A percentile compares a stretch with the other conserved stretches of the same genome.
These are phyloP conservation scores for Kurtzmaniella quercitrusa DNA, from an alignment of 1,139 yeast species.

Conservation along the genomic window DNA sequence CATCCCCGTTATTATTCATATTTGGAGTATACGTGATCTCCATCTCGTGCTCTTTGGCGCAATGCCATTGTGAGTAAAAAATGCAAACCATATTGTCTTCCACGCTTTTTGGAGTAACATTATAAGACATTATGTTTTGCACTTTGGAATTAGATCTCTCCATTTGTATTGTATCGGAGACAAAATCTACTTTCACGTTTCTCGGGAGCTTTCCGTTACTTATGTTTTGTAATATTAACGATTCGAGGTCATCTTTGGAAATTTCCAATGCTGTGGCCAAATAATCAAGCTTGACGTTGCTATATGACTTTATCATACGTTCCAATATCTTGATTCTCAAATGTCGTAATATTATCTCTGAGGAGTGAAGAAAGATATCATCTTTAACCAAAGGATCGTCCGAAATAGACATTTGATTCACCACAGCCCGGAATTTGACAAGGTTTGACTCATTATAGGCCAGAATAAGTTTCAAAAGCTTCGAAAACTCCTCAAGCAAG, in stretches of 20 bases:
- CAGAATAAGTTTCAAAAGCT: conserved; percentile 25
- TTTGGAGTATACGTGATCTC: neutral
- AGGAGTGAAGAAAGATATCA: conserved; percentile 26
- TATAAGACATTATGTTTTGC: neutral
- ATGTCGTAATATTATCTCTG: conserved; percentile 24
- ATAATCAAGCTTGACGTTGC: conserved; percentile 22
- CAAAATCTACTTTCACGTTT: conserved; percentile 42
- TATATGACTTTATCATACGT: conserved; percentile 27
- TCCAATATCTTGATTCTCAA: conserved; percentile 27
- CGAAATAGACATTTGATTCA: conserved; percentile 13
- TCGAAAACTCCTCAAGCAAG: conserved; percentile 30
- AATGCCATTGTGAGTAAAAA: neutral
- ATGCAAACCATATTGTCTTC: neutral
- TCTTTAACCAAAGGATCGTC: conserved; percentile 24
- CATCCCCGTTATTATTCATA: neutral
- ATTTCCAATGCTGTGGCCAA: conserved; percentile 20
- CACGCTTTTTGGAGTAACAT: neutral
- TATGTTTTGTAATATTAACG: conserved; percentile 35
- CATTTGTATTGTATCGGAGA: conserved; percentile 23
- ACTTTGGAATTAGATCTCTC: conserved; percentile 3
- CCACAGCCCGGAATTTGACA: conserved; percentile 14
- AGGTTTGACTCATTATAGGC: conserved; percentile 30
- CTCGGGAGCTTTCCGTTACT: conserved; percentile 38
- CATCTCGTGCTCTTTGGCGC: neutral
- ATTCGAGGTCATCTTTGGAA: conserved; percentile 29